A percentile compares a stretch with the other conserved stretches of the same genome.
Conservation (phyloP, 106 monocot species). For the Posidonia australis region DNA sequence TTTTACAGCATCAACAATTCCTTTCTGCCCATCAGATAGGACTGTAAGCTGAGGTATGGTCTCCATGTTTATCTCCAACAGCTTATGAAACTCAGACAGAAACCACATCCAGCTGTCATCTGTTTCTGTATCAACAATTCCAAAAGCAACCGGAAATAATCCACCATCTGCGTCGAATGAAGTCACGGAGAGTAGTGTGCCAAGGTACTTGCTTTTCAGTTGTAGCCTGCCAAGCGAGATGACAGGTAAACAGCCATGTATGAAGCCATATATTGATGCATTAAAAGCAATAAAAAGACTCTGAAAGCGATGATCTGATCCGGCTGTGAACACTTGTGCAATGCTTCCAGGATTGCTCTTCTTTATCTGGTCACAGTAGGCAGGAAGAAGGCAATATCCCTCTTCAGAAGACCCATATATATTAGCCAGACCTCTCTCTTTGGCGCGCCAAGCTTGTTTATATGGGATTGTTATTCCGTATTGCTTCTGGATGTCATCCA, state of each 20-base stretch:
- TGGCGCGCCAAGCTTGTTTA: constrained; percentile 73
- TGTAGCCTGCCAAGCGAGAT: constrained; percentile 37
- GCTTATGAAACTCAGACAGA: constrained; percentile 56
- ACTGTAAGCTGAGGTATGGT: constrained; percentile 44
- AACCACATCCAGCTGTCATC: constrained; percentile 81
- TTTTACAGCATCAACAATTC: constrained; percentile 34
- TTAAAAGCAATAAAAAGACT: constrained; percentile 43
- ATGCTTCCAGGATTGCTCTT: constrained; percentile 48
- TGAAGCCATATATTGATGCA: constrained; percentile 52
- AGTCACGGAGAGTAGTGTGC: constrained; percentile 44
- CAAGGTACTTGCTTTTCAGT: constrained; percentile 58
- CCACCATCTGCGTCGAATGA: constrained; percentile 64
- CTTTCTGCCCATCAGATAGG: constrained; percentile 34
- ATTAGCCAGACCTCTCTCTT: constrained; percentile 56
- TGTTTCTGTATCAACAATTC: constrained; percentile 44
- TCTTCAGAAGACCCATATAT: constrained; percentile 67
- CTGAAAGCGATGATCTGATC: constrained; percentile 47
- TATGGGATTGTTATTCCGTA: constrained; percentile 69
- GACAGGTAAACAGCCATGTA: constrained; percentile 49
- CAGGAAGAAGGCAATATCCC: constrained; percentile 53
- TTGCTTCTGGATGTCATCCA: constrained; percentile 58
- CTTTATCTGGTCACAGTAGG: constrained; percentile 49
- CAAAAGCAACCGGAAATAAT: constrained; percentile 57
- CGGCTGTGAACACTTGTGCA: constrained; percentile 42
- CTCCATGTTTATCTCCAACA: constrained; percentile 30